Evolutionary conservation across 169 alveolate genomes (phyloP).

Genomic region (Plasmodium malariae): DNA sequence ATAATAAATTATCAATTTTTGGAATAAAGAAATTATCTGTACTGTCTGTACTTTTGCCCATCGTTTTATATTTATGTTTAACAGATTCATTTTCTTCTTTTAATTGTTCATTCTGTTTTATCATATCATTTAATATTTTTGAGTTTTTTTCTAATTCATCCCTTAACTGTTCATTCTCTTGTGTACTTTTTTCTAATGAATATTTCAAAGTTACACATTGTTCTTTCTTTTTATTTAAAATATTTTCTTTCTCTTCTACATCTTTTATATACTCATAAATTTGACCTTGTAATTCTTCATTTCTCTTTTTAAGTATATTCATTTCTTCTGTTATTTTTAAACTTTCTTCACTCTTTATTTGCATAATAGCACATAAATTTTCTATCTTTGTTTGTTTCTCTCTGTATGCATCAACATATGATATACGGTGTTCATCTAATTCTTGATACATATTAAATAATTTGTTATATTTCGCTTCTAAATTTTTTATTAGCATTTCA

Average conservation of each 20-base stretch:
- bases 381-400: conserved; percentile 72
- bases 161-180: conserved; percentile 29
- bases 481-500: conserved; percentile 63
- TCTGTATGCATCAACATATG: conserved; percentile 72
- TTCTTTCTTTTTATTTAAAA: conserved; percentile 60
- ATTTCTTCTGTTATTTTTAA: conserved; percentile 68
- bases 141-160: conserved; percentile 10
- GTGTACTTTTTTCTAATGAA: conserved; percentile 6
- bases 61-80: conserved; percentile 8
- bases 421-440: conserved; percentile 71
- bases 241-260: conserved; percentile 60
- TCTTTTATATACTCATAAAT: conserved; percentile 73
- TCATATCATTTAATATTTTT: conserved; percentile 10
- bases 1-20: conserved; percentile 35
- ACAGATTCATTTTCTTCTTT: conserved; percentile 32
- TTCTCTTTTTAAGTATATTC: conserved; percentile 40
- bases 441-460: conserved; percentile 76
- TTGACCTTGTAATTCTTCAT: conserved; percentile 75
- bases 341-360: conserved; percentile 74
- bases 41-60: not conserved
- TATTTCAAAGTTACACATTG: conserved; percentile 21
- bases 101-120: conserved; percentile 15
- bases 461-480: conserved; percentile 65
- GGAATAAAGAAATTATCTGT: conserved; percentile 23
- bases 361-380: conserved; percentile 69